Base-by-base conservation (phyloP, 768 basidiomycete species). In the Tylopilus vinaceipallidus region DNA sequence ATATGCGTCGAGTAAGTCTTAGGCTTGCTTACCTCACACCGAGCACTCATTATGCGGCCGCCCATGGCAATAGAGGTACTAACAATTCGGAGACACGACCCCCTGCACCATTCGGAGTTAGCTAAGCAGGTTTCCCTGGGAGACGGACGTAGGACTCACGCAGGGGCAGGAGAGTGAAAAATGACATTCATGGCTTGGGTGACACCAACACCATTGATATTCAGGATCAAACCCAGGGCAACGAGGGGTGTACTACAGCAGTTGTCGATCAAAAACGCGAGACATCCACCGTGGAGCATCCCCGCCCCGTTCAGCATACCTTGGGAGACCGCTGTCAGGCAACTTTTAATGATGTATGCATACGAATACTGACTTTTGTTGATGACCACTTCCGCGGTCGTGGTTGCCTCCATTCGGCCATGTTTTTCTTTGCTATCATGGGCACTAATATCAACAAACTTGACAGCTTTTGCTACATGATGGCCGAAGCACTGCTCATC, bases 231-330 rank as follows among this genome's bases (percentile, higher is more conserved):
- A 3, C 85, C 86, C 10, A 89, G 73, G 7, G 80, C 82, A 26
- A 88, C 80, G 11, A 87, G 75, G 0, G 85, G 84, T 14, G 83
- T 83, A 45, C 81, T 79, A 35, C 81, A 83, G 64, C 84, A 86
- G 58, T 84, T 87, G 67, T 88, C 86, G 37, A 88, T 80, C 47
- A 88, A 71, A 66, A 87, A 87, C 38, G 84, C 82, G 29, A 88
- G 63, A 47, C 84, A 85, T 33, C 83, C 86, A n/a, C 87, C 86
- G 55, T 88, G 86, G 14, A 88, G 72, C 79, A 86, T 84, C 2
- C 83, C 82, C 22, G 84, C 83, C 12, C 86, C 86, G 56, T 88
- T 89, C 27, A 88, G 71, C 84, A 87, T 86, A 49, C 77, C 86
- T 85, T 53, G 32, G 19, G 7, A 8, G 39, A 32, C 17, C 35